Base-by-base conservation (phyloP, 441 rosid genomes). In the Kokia cookei region DNA sequence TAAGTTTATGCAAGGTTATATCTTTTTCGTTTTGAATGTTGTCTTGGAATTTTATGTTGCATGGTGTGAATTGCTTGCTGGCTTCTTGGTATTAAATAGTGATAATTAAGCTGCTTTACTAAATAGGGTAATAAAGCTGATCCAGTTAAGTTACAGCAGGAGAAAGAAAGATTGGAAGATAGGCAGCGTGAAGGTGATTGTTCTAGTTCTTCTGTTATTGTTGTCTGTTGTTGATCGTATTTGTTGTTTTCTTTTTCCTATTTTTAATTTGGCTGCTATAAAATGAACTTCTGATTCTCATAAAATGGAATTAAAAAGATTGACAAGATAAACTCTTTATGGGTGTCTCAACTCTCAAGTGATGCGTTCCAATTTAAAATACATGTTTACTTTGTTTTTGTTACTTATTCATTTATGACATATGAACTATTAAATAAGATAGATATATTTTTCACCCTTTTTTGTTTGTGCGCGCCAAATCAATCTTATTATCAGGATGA, bases 161-260 rank as follows among this genome's bases (percentile, higher is more conserved):
- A 93, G 74, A 95, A 86, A 80, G 93, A 91, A 83, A 79, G 79
- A 80, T 73, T 95, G 69, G 93, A 93, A 74, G 85, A 68, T 81
- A 79, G 81, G 80, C 98, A 83, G 78, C 91, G 77, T 14, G 92
- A 90, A 95, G 97, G 99, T 95, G 72, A 72, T 73, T 73, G 40
- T 48, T 66, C 42, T 26, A 27, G 40, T 67, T 27, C 42, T 66
- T 1, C 24, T 15, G 7, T 27, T 12, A 1, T 62, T 17, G 27
- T 57, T 4, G 65, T 1, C 8, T 2, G n/a, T 61, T 61, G 3
- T 13, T 32, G 43, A 2, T 59, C 60, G 19, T 24, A 19, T 57
- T 11, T 24, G 22, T 57, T 57, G 26, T 54, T 54, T 19, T 54
- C 27, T 19, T 1, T 8, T 54, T 54, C 13, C 27, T 54, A 9